A percentile compares a stretch with the other conserved stretches of the same genome.
Conservation (phyloP, 2,329 filamentous ascomycete species). For the Gnomoniopsis smithogilvyi region DNA sequence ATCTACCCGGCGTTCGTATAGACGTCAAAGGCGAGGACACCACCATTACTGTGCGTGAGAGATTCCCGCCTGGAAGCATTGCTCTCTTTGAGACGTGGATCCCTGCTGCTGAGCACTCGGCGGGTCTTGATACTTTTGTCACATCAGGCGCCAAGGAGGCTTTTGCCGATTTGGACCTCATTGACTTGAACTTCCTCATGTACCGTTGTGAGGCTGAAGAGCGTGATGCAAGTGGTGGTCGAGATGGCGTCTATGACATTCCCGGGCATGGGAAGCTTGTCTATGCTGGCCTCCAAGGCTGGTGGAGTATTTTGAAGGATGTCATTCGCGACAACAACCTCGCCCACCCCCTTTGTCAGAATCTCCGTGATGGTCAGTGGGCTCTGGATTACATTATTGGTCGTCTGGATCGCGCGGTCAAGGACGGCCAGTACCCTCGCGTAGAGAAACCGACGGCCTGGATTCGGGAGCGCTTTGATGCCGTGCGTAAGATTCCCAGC, state of each 20-base stretch:
- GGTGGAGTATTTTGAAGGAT: slow-evolving; percentile 88
- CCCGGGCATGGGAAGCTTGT: slow-evolving; percentile 81
- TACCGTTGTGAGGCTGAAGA: slow-evolving; percentile 92
- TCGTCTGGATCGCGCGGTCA: slow-evolving; percentile 70
- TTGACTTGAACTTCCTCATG: slow-evolving; percentile 87
- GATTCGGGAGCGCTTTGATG: slow-evolving; percentile 81
- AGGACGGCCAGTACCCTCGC: slow-evolving; percentile 57
- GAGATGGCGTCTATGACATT: slow-evolving; percentile 85
- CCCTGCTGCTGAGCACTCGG: slow-evolving; percentile 77
- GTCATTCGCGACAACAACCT: slow-evolving; percentile 88
- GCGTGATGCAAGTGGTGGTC: slow-evolving; percentile 71
- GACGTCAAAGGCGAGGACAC: slow-evolving; percentile 72
- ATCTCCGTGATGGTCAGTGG: slow-evolving; percentile 89
- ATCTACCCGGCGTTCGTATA: slow-evolving; percentile 70
- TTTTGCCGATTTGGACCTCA: slow-evolving; percentile 69
- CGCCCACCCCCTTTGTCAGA: slow-evolving; percentile 88
- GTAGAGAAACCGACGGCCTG: slow-evolving; percentile 69
- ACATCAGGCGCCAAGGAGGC: slow-evolving; percentile 77
- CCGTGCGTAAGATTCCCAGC: slow-evolving; percentile 78
- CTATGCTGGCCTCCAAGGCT: slow-evolving; percentile 96
- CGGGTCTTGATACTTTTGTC: slow-evolving; percentile 81
- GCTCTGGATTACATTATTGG: slow-evolving; percentile 82
- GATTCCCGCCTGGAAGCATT: slow-evolving; percentile 91
- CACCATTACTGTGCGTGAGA: slow-evolving; percentile 73
- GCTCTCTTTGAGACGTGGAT: slow-evolving; percentile 97